Conservation (phyloP, 2,329 filamentous ascomycete genomes). For the Dactylellina haptotyla region DNA sequence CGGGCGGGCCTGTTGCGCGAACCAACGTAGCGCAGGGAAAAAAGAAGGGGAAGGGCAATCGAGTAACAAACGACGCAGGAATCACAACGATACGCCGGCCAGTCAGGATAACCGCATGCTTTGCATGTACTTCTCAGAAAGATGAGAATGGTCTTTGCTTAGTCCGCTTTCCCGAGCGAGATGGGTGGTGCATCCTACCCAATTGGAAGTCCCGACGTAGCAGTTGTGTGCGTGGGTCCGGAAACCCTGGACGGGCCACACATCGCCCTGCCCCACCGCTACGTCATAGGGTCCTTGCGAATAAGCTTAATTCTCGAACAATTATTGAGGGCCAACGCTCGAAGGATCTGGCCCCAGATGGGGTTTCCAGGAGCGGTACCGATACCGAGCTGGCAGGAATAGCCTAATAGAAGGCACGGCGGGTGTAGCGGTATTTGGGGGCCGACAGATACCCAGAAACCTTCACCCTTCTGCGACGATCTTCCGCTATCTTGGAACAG, state of each 20-base stretch:
- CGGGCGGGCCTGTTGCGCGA: too few species aligned
- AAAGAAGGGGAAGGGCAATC: background rate
- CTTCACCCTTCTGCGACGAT: slow-evolving; percentile 3
- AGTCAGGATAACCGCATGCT: background rate
- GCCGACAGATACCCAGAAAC: background rate
- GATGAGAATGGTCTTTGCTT: slow-evolving; percentile 1
- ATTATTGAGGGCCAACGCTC: background rate
- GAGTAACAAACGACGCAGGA: background rate
- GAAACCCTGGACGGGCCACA: background rate
- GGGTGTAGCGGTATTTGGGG: background rate
- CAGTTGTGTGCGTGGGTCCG: slow-evolving; percentile 13
- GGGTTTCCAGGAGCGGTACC: background rate
- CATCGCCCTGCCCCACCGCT: background rate
- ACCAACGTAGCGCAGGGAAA: background rate
- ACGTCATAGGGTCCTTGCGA: slow-evolving; percentile 31
- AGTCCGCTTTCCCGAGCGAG: background rate
- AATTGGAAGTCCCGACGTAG: slow-evolving; percentile 17
- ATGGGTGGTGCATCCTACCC: slow-evolving; percentile 3
- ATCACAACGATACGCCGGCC: background rate
- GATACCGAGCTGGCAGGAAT: background rate
- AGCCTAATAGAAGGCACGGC: background rate
- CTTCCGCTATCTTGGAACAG: slow-evolving; percentile 1
- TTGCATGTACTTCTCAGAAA: slow-evolving; percentile 13
- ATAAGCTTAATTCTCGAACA: slow-evolving; percentile 27
- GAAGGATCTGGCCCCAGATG: slow-evolving; percentile 20